A percentile compares a stretch with the other conserved stretches of the same genome.
These are phyloP conservation scores for Dendrocalamus latiflorus DNA, from an alignment of 202 grass and related monocot genomes.

Conservation along the genomic window DNA sequence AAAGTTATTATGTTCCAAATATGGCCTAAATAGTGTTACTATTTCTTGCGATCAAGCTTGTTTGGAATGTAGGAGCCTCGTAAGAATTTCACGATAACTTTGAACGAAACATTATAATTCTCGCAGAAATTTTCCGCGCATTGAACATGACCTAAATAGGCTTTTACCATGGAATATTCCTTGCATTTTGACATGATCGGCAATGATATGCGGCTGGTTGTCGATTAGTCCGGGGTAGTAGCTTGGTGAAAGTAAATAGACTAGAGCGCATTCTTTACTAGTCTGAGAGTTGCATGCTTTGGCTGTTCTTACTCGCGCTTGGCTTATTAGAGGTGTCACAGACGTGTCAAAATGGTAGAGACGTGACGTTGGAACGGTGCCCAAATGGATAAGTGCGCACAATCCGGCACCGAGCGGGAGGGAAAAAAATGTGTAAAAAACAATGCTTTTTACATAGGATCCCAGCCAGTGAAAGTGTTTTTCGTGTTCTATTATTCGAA, in stretches of 20 bases:
- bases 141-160: too few relatives aligned
- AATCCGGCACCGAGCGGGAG: not conserved
- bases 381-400: too few relatives aligned
- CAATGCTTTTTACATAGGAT: not conserved
- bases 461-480: not conserved
- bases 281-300: not conserved
- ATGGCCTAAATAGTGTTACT: not conserved
- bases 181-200: not conserved
- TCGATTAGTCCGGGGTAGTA: conserved; percentile 12
- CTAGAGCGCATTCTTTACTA: conserved; percentile 2
- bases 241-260: conserved; percentile 5
- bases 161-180: conserved; percentile 1
- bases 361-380: too few relatives aligned
- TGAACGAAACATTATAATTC: too few relatives aligned
- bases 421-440: not conserved
- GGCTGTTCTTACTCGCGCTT: not conserved
- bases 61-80: not conserved
- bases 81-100: too few relatives aligned
- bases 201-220: not conserved
- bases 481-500: not conserved
- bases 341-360: too few relatives aligned
- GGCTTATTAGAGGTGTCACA: not conserved
- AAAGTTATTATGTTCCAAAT: not conserved
- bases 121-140: too few relatives aligned
- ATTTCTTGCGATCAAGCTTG: not conserved